Conservation (phyloP, 2,329 filamentous ascomycete genomes). For the Colletotrichum chrysophilum region DNA sequence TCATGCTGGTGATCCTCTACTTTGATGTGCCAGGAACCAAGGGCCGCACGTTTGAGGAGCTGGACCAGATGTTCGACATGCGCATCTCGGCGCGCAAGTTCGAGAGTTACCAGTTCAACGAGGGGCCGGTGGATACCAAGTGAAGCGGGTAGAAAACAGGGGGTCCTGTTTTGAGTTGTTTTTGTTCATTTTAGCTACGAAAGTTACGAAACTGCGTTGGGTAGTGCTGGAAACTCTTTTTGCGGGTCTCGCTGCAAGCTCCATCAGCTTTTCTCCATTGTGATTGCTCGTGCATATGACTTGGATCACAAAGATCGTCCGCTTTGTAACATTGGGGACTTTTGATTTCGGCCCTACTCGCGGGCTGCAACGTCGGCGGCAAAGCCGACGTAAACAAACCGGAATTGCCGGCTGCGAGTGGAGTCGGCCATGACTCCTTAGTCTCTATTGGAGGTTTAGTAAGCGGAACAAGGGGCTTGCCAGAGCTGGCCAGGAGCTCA, state of each 20-base stretch:
- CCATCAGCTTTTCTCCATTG: background rate
- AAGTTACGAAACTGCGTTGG: background rate
- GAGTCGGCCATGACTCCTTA: background rate
- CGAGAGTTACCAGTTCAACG: conserved; percentile 9
- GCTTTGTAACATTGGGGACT: background rate
- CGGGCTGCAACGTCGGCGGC: background rate
- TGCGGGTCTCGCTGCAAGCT: background rate
- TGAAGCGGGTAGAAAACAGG: background rate
- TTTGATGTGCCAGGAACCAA: conserved; percentile 33
- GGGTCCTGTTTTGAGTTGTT: background rate
- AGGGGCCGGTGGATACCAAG: conserved; percentile 4
- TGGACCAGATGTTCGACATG: conserved; percentile 31
- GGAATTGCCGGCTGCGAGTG: background rate
- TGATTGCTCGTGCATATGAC: background rate
- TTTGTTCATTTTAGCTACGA: background rate
- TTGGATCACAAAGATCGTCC: background rate
- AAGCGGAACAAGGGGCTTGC: background rate
- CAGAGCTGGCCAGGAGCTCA: background rate
- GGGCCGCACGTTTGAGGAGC: conserved; percentile 33
- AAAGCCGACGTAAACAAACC: conserved; percentile 4
- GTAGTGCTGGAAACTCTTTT: background rate
- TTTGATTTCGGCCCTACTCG: conserved; percentile 3
- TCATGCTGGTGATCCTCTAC: conserved; percentile 30
- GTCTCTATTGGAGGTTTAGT: background rate
- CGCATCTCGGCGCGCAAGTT: conserved; percentile 16